These are phyloP conservation scores for Mycena kentingensis DNA, from an alignment of 768 basidiomycete species.

Conservation along the genomic window DNA sequence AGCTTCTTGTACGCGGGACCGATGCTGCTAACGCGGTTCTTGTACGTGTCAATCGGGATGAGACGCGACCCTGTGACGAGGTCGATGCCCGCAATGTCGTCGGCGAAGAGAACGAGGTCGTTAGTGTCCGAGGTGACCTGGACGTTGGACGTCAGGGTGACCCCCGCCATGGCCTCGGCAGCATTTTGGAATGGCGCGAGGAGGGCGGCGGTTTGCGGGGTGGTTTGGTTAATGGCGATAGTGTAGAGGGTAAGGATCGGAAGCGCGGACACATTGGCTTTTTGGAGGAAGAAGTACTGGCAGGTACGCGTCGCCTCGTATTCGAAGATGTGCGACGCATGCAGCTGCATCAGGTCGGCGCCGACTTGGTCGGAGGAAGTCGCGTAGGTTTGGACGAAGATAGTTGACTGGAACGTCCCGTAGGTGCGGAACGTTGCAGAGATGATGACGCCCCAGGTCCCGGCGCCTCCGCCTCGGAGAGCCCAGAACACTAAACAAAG, in stretches of 20 bases:
- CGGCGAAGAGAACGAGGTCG: slow-evolving; percentile 12
- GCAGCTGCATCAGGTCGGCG: slow-evolving; percentile 30
- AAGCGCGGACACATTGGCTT: neutral
- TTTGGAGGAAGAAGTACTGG: slow-evolving; percentile 30
- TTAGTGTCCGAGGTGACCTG: slow-evolving; percentile 10
- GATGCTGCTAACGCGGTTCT: too few species aligned
- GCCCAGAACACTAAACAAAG: slow-evolving; percentile 29
- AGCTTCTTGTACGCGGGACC: slow-evolving; percentile 27
- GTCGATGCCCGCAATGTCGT: too few species aligned
- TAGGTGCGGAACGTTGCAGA: slow-evolving; percentile 37
- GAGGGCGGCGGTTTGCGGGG: slow-evolving; percentile 14
- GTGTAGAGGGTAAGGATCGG: slow-evolving; percentile 26
- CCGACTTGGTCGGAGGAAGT: slow-evolving; percentile 21
- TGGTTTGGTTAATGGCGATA: neutral
- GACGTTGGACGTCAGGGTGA: slow-evolving; percentile 1
- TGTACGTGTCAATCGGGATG: too few species aligned
- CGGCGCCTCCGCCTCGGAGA: slow-evolving; percentile 31
- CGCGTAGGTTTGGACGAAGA: slow-evolving; percentile 20
- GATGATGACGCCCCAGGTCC: slow-evolving; percentile 42
- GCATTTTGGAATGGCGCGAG: slow-evolving; percentile 27
- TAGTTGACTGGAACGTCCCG: slow-evolving; percentile 33
- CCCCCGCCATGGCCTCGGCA: slow-evolving; percentile 19
- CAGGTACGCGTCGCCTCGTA: slow-evolving; percentile 31
- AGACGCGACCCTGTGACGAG: too few species aligned
- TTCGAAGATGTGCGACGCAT: slow-evolving; percentile 39